A percentile compares a stretch with the other conserved stretches of the same genome.
These are phyloP conservation scores for Boletus semigastroideus DNA, from an alignment of 1,284 basidiomycete genomes.

Conservation along the genomic window DNA sequence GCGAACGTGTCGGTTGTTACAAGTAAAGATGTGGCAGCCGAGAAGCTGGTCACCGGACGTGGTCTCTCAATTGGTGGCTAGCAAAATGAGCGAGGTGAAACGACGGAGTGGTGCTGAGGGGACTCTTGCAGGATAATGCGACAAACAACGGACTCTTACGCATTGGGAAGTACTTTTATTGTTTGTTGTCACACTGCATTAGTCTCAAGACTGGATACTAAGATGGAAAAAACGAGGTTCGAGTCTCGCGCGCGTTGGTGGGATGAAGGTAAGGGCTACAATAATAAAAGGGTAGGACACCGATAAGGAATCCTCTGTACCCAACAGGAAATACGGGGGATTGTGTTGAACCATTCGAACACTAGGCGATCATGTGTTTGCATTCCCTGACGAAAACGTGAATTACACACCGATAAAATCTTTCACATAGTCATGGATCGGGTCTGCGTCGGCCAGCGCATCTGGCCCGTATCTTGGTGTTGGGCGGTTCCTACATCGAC, in stretches of 20 bases:
- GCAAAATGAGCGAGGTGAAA: no score
- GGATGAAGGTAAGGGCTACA: background rate
- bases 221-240: background rate
- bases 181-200: no score
- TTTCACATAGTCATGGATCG: slow-evolving; percentile 21
- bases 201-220: background rate
- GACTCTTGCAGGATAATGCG: no score
- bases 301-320: background rate
- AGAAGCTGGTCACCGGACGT: background rate
- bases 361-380: background rate
- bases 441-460: slow-evolving; percentile 1
- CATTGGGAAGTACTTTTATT: no score
- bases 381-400: background rate
- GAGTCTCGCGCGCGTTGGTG: background rate
- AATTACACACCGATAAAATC: background rate
- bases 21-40: slow-evolving; percentile 1
- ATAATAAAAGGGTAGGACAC: background rate
- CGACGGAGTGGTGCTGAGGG: no score
- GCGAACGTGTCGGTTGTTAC: background rate
- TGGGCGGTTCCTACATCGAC: slow-evolving; percentile 4
- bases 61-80: no score
- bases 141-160: no score
- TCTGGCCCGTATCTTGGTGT: background rate
- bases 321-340: background rate
- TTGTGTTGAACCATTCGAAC: background rate